These are phyloP conservation scores for Tricholoma sp. DNA, from an alignment of 768 basidiomycete genomes.

Conservation along the genomic window DNA sequence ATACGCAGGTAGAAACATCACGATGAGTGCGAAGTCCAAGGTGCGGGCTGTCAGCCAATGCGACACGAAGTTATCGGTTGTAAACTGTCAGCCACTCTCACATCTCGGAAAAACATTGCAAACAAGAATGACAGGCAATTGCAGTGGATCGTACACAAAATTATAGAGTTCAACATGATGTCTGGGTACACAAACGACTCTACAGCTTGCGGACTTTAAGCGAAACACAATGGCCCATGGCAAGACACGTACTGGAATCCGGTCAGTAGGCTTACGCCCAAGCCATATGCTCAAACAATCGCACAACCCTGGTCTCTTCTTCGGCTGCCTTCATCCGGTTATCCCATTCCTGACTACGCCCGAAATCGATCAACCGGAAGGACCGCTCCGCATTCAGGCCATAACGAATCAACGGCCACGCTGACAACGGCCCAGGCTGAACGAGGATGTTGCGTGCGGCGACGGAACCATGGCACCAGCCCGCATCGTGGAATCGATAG, in stretches of 20 bases:
- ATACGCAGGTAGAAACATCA: not conserved
- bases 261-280: not conserved
- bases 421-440: constrained; percentile 24
- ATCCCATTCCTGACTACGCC: not conserved
- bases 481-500: constrained; percentile 25
- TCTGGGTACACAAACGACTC: not conserved
- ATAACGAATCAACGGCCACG: constrained; percentile 1
- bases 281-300: not conserved
- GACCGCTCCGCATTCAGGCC: not conserved
- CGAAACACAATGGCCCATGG: not conserved
- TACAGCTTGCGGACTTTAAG: not conserved
- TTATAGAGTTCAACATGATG: no score
- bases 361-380: constrained; percentile 2
- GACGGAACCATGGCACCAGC: constrained; percentile 28
- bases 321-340: no score
- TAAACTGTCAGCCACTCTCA: no score
- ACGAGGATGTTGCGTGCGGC: constrained; percentile 29
- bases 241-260: not conserved
- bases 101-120: no score
- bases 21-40: not conserved
- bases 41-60: not conserved
- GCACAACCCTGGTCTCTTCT: not conserved
- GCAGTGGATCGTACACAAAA: no score
- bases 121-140: no score
- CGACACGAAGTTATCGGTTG: no score